Evolutionary conservation across 768 basidiomycete genomes (phyloP).

Genomic region (Chalciporus piperatus): DNA sequence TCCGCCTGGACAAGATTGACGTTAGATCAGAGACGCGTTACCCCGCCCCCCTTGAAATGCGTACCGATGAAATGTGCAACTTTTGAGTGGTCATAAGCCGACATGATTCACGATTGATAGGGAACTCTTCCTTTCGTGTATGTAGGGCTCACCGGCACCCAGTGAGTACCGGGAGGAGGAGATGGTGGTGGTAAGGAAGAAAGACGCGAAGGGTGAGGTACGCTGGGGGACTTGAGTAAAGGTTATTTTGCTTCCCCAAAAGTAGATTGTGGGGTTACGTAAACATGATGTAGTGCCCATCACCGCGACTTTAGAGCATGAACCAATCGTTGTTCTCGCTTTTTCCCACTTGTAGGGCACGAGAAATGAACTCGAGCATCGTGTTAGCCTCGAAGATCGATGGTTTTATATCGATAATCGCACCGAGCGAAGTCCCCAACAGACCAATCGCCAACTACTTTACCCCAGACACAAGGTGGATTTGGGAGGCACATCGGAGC

Average conservation of each 20-base stretch:
- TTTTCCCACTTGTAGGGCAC: background rate
- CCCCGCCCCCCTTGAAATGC: conserved; percentile 6
- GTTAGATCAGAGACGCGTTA: conserved; percentile 12
- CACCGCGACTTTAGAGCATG: background rate
- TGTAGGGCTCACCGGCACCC: conserved; percentile 3
- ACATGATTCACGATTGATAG: conserved; percentile 19
- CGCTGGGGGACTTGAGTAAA: conserved; percentile 8
- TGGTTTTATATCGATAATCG: conserved; percentile 10
- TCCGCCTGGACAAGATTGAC: conserved; percentile 59
- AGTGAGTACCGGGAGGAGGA: conserved; percentile 1
- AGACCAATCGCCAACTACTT: background rate
- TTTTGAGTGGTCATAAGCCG: conserved; percentile 53
- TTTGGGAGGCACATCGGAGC: conserved; percentile 29
- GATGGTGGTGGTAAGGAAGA: conserved; percentile 23
- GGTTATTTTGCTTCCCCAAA: conserved; percentile 31
- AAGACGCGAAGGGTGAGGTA: conserved; percentile 2
- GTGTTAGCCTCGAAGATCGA: conserved; percentile 16
- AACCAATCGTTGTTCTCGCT: background rate
- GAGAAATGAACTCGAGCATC: background rate
- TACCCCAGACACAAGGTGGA: conserved; percentile 5
- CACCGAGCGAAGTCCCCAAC: conserved; percentile 1
- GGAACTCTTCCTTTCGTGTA: conserved; percentile 7
- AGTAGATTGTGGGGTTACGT: conserved; percentile 33
- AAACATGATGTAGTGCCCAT: background rate
- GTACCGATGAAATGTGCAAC: conserved; percentile 64